Conservation (phyloP, 2,329 filamentous ascomycete genomes). For the Atkinsonella texensis region DNA sequence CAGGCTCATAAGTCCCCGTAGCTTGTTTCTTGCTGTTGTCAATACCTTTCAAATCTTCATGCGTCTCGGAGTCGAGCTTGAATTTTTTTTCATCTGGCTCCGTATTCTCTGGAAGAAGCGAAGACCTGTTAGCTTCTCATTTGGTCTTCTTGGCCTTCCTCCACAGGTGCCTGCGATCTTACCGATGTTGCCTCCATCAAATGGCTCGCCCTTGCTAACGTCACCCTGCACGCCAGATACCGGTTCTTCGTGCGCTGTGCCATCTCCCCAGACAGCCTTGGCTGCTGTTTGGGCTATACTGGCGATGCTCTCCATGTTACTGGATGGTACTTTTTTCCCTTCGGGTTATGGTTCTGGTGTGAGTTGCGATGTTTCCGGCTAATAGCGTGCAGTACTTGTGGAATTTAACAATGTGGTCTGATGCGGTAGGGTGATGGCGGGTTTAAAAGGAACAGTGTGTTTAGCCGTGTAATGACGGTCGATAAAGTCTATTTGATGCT, state of each 20-base stretch:
- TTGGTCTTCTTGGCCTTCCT: background rate
- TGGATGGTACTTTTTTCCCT: slow-evolving; percentile 6
- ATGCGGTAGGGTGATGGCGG: background rate
- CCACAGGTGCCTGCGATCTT: slow-evolving; percentile 11
- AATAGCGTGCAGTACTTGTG: background rate
- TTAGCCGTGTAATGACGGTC: background rate
- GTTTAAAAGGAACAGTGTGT: background rate
- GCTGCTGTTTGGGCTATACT: slow-evolving; percentile 33
- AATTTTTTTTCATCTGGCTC: background rate
- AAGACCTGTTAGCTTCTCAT: background rate
- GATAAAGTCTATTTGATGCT: background rate
- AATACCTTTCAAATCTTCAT: background rate
- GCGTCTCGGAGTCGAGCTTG: background rate
- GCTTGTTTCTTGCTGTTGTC: background rate
- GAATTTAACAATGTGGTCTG: no score
- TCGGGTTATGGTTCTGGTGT: background rate
- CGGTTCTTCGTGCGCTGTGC: slow-evolving; percentile 44
- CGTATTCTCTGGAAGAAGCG: background rate
- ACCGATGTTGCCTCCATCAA: slow-evolving; percentile 65
- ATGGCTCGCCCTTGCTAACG: slow-evolving; percentile 58
- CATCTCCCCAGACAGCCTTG: slow-evolving; percentile 32
- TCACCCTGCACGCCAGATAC: slow-evolving; percentile 58
- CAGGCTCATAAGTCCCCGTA: background rate
- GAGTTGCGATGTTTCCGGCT: no score
- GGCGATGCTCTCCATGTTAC: slow-evolving; percentile 51